These are phyloP conservation scores for Populus nigra DNA, from an alignment of 345 rosid species.

Conservation along the genomic window DNA sequence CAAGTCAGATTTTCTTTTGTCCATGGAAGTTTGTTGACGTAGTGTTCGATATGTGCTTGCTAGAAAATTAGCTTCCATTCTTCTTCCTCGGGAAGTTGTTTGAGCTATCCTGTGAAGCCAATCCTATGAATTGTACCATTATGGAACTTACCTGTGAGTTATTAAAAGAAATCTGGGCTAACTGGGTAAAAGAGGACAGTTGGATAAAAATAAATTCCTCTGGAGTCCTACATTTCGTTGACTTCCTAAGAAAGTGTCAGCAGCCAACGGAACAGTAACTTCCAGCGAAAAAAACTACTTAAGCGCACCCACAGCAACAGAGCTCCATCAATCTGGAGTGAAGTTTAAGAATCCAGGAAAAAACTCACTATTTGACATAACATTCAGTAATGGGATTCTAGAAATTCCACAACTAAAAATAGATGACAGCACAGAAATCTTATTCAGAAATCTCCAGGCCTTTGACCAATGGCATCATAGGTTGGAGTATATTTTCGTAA, in stretches of 20 bases:
- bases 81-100: neutral
- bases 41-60: too few species aligned
- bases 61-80: slow-evolving; percentile 20
- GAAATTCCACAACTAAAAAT: neutral
- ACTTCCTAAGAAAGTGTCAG: slow-evolving; percentile 5
- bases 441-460: slow-evolving; percentile 14
- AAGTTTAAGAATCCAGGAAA: neutral
- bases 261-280: neutral
- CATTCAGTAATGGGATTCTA: slow-evolving; percentile 17
- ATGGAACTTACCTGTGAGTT: too few species aligned
- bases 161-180: neutral
- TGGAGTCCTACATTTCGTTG: neutral
- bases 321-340: slow-evolving; percentile 18
- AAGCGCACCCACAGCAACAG: neutral
- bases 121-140: too few species aligned
- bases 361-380: neutral
- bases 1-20: neutral
- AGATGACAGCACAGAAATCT: neutral
- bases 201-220: too few species aligned
- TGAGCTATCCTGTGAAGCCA: too few species aligned
- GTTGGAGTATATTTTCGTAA: too few species aligned
- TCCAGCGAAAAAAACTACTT: neutral
- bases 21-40: too few species aligned
- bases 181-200: neutral
- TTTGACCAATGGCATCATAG: slow-evolving; percentile 17